phyloP scores from a whole-genome alignment of 2,329 filamentous ascomycete genomes.

The Penicillium hordei region DNA sequence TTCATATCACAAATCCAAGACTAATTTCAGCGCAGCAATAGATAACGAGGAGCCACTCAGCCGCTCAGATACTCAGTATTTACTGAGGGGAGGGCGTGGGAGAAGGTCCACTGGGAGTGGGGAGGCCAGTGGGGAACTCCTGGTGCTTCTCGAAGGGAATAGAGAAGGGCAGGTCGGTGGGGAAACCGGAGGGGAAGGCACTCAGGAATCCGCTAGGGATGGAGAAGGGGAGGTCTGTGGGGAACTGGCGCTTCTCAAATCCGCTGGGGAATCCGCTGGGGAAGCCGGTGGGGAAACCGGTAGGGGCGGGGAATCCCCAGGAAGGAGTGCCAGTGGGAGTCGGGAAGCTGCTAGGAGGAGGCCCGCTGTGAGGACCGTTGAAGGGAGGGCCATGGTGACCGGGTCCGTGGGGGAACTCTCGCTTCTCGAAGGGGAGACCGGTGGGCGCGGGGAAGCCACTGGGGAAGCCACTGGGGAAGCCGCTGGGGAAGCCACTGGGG shows the following conservation, averaged over 20 bases:
- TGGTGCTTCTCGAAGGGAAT: neutral
- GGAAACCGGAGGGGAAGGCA: neutral
- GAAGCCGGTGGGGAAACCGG: constrained; percentile 4
- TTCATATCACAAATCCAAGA: neutral
- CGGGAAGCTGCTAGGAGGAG: neutral
- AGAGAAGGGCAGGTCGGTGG: neutral
- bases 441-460: neutral
- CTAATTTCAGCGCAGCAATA: neutral
- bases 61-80: neutral
- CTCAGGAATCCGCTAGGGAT: neutral
- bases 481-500: neutral
- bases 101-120: neutral
- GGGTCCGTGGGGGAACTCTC: neutral
- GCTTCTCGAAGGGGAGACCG: constrained; percentile 2
- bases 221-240: neutral
- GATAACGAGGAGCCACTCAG: neutral
- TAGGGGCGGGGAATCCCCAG: neutral
- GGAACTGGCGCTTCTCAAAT: constrained; percentile 11
- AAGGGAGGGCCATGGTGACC: neutral
- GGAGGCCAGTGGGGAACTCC: neutral
- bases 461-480: constrained; percentile 2
- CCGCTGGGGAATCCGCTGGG: neutral
- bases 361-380: neutral
- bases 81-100: neutral
- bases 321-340: neutral